Evolutionary conservation across 768 basidiomycete species (phyloP).

Genomic region (Podaxis pistillaris): DNA sequence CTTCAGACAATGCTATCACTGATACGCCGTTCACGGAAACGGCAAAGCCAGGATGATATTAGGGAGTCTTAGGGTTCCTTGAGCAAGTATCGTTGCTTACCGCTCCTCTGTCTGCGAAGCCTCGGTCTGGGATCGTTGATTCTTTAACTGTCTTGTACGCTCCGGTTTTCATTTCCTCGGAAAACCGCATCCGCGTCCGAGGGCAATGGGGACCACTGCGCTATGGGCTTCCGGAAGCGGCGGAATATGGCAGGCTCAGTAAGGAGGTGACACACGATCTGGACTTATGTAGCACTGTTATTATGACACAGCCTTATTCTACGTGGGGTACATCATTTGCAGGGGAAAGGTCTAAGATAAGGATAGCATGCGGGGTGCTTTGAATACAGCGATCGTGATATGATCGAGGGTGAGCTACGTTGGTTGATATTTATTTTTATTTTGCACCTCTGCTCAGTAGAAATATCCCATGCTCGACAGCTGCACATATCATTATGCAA

Average conservation of each 20-base stretch:
- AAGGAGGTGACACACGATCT: not conserved
- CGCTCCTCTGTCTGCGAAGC: not conserved
- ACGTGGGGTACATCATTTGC: not conserved
- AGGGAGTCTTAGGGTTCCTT: not conserved
- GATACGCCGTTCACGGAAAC: conserved; percentile 1
- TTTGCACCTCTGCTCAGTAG: not conserved
- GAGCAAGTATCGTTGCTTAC: not conserved
- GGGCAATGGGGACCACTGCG: not conserved
- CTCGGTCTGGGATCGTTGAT: not conserved
- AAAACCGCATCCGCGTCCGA: not conserved
- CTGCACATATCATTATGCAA: too few relatives aligned
- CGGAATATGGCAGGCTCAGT: not conserved
- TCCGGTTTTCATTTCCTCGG: not conserved
- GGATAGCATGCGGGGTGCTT: not conserved
- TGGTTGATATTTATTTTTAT: not conserved
- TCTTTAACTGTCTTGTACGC: not conserved
- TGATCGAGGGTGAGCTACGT: not conserved
- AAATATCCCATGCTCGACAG: not conserved
- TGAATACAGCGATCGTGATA: not conserved
- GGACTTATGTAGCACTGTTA: not conserved
- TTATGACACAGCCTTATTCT: not conserved
- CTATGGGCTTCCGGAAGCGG: not conserved
- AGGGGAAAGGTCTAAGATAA: not conserved
- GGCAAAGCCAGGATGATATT: not conserved
- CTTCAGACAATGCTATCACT: conserved; percentile 6